Evolutionary conservation across 129 eudicot genomes (phyloP).

Genomic region (Flaveria robusta): DNA sequence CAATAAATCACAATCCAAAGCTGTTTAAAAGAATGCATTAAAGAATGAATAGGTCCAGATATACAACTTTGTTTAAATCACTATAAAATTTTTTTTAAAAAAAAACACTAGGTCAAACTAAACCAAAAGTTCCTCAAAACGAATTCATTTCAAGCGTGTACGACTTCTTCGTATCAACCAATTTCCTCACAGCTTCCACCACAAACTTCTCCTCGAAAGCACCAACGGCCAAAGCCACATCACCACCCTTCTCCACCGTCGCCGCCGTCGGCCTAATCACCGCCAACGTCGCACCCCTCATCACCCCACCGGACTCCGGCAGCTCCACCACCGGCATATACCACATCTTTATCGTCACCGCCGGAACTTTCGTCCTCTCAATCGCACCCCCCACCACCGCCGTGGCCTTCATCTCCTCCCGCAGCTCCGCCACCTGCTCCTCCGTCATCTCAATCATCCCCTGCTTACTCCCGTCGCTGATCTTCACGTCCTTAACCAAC

Average conservation of each 20-base stretch:
- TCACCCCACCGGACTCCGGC: slow-evolving; percentile 51
- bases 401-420: slow-evolving; percentile 37
- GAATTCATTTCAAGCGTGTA: slow-evolving; percentile 65
- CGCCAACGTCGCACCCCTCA: slow-evolving; percentile 72
- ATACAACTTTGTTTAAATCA: no score
- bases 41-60: neutral
- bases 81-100: no score
- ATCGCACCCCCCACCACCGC: neutral
- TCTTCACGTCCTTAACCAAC: slow-evolving; percentile 34
- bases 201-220: slow-evolving; percentile 40
- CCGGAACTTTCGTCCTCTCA: slow-evolving; percentile 53
- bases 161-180: slow-evolving; percentile 50
- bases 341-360: slow-evolving; percentile 74
- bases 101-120: no score
- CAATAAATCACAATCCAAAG: no score
- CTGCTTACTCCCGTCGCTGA: slow-evolving; percentile 61
- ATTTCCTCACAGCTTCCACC: slow-evolving; percentile 53
- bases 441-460: slow-evolving; percentile 59
- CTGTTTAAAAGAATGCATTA: no score
- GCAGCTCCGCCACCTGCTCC: slow-evolving; percentile 52
- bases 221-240: slow-evolving; percentile 28
- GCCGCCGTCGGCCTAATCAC: slow-evolving; percentile 51
- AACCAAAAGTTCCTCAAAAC: slow-evolving; percentile 25
- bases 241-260: slow-evolving; percentile 14
- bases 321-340: slow-evolving; percentile 55